Evolutionary conservation across 805 yeast species (phyloP).

Genomic region (Kuraishia borneana): DNA sequence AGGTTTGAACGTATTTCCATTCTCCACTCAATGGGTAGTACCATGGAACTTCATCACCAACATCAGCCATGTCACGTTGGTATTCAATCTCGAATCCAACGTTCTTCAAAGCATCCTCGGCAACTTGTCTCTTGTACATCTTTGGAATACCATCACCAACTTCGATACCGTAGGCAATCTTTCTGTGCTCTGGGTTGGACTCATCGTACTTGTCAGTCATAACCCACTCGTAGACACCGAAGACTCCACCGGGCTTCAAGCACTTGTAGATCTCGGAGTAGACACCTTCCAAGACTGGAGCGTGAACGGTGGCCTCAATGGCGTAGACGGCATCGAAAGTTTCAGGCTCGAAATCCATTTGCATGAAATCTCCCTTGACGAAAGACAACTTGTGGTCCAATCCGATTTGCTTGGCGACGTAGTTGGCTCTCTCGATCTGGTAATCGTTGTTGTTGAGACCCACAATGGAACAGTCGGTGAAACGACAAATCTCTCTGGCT

Average conservation of each 20-base stretch:
- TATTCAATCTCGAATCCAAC: slow-evolving; percentile 81
- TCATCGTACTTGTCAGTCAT: slow-evolving; percentile 93
- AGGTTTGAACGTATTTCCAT: slow-evolving; percentile 72
- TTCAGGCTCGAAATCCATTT: slow-evolving; percentile 89
- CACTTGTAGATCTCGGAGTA: slow-evolving; percentile 91
- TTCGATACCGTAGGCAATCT: slow-evolving; percentile 94
- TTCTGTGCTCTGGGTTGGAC: slow-evolving; percentile 77
- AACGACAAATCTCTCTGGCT: slow-evolving; percentile 89
- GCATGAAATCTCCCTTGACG: slow-evolving; percentile 98
- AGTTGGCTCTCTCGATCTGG: slow-evolving; percentile 85
- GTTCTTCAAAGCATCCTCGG: slow-evolving; percentile 70
- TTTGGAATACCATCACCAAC: slow-evolving; percentile 98
- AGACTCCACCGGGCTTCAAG: slow-evolving; percentile 93
- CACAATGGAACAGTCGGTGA: slow-evolving; percentile 76
- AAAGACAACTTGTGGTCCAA: slow-evolving; percentile 67
- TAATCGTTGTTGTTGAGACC: slow-evolving; percentile 97
- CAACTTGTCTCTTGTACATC: slow-evolving; percentile 81
- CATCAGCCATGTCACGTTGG: slow-evolving; percentile 74
- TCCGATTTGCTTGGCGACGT: slow-evolving; percentile 57
- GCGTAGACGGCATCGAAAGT: slow-evolving; percentile 96
- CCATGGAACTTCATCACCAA: slow-evolving; percentile 87
- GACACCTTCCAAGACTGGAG: slow-evolving; percentile 93
- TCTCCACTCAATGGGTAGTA: slow-evolving; percentile 95
- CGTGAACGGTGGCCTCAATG: slow-evolving; percentile 97
- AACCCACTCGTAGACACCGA: slow-evolving; percentile 99